Conservation (phyloP, 768 basidiomycete genomes). For the Naganishia kalamii region DNA sequence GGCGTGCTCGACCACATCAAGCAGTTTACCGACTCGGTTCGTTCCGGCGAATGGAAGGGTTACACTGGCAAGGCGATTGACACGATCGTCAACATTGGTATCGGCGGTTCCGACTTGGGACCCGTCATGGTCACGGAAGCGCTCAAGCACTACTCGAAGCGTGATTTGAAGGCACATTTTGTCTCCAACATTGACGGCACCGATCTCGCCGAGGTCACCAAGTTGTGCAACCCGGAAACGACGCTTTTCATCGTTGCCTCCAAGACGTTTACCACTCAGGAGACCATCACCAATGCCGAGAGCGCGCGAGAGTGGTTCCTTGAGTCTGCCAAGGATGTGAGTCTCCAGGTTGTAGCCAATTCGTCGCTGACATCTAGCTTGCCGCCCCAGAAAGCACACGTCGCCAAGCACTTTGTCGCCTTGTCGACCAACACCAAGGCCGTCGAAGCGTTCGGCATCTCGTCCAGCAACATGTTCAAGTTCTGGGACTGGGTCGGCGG, state of each 20-base stretch:
- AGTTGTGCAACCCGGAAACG: slow-evolving; percentile 74
- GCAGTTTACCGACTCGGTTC: slow-evolving; percentile 73
- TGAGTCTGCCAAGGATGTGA: slow-evolving; percentile 62
- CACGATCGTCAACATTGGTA: slow-evolving; percentile 96
- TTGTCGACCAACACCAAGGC: slow-evolving; percentile 92
- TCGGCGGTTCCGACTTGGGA: slow-evolving; percentile 94
- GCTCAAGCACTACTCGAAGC: slow-evolving; percentile 83
- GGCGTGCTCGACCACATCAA: slow-evolving; percentile 85
- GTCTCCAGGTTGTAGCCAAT: slow-evolving; percentile 23
- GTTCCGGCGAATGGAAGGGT: slow-evolving; percentile 87
- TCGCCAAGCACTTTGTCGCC: slow-evolving; percentile 98
- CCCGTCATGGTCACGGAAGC: slow-evolving; percentile 99
- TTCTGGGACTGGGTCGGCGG: slow-evolving; percentile 99
- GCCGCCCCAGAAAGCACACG: slow-evolving; percentile 59
- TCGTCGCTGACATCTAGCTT: background rate
- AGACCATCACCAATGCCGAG: slow-evolving; percentile 98
- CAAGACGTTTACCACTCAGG: slow-evolving; percentile 99
- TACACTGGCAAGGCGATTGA: slow-evolving; percentile 93
- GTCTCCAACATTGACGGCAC: slow-evolving; percentile 98
- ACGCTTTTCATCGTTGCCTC: slow-evolving; percentile 97
- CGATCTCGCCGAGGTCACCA: slow-evolving; percentile 82
- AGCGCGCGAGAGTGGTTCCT: slow-evolving; percentile 94
- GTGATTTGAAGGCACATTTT: slow-evolving; percentile 78
- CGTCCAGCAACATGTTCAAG: slow-evolving; percentile 90
- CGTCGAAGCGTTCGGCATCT: slow-evolving; percentile 88